Percentiles rank a stretch among this genome's conserved stretches.
Conservation (phyloP, 139 green algal genomes). For the Auxenochlorella pyrenoidosa region DNA sequence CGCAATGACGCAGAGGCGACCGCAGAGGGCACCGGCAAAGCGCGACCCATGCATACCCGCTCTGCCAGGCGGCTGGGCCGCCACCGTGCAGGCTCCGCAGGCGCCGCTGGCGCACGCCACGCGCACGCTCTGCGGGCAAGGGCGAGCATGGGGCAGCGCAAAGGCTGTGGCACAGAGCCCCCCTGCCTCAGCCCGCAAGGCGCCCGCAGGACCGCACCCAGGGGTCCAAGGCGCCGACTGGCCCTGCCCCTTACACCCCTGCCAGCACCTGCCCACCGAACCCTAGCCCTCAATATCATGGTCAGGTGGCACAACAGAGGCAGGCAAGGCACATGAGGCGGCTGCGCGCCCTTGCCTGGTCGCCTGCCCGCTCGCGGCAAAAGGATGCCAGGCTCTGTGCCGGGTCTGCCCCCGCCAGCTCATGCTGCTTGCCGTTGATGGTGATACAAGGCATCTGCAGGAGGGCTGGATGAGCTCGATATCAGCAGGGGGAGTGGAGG, state of each 20-base stretch:
- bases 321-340: not conserved
- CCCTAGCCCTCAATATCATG: not conserved
- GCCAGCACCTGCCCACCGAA: not conserved
- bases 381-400: not conserved
- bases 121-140: constrained; percentile 49
- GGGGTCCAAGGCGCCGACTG: too few species aligned
- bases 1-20: too few species aligned
- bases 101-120: constrained; percentile 67
- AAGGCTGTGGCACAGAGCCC: too few species aligned
- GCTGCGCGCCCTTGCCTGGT: not conserved
- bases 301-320: not conserved
- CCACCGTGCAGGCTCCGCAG: constrained; percentile 75
- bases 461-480: too few species aligned
- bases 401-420: not conserved
- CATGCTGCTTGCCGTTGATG: not conserved
- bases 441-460: not conserved
- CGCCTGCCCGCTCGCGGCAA: not conserved
- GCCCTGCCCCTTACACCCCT: too few species aligned
- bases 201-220: not conserved
- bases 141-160: not conserved
- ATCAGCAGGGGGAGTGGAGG: too few species aligned
- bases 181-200: too few species aligned
- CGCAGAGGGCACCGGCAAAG: not conserved
- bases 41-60: not conserved
- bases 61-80: constrained; percentile 31